Evolutionary conservation across 169 alveolate species (phyloP).

Genomic region (Plasmodium inui): DNA sequence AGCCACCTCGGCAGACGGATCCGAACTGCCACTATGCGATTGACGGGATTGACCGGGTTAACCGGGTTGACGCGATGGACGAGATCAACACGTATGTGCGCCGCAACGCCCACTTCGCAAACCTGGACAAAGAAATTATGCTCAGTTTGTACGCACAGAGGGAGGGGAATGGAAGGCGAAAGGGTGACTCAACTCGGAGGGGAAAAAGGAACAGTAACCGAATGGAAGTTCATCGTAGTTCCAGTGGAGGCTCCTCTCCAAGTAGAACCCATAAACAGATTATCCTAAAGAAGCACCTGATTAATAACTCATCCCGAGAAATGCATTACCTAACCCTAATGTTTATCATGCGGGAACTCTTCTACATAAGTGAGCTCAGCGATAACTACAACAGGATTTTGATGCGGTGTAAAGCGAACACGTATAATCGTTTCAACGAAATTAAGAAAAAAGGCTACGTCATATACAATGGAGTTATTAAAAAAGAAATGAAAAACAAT

Average conservation of each 20-base stretch:
- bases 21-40: neutral
- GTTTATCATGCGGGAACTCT: constrained; percentile 4
- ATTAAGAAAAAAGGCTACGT: constrained; percentile 49
- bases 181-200: neutral
- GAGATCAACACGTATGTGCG: neutral
- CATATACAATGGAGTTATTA: constrained; percentile 44
- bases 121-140: constrained; percentile 30
- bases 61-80: neutral
- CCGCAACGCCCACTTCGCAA: neutral
- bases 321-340: constrained; percentile 35
- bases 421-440: neutral
- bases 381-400: constrained; percentile 29
- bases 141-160: neutral
- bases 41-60: neutral
- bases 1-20: neutral
- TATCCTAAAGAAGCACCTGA: neutral
- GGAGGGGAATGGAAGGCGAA: neutral
- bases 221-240: neutral
- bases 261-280: neutral
- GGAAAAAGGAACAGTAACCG: neutral
- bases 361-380: constrained; percentile 16
- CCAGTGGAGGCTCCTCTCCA: neutral
- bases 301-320: constrained; percentile 6
- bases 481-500: constrained; percentile 33
- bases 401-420: neutral